phyloP scores from a whole-genome alignment of 345 rosid genomes.

The Corchorus olitorius region DNA sequence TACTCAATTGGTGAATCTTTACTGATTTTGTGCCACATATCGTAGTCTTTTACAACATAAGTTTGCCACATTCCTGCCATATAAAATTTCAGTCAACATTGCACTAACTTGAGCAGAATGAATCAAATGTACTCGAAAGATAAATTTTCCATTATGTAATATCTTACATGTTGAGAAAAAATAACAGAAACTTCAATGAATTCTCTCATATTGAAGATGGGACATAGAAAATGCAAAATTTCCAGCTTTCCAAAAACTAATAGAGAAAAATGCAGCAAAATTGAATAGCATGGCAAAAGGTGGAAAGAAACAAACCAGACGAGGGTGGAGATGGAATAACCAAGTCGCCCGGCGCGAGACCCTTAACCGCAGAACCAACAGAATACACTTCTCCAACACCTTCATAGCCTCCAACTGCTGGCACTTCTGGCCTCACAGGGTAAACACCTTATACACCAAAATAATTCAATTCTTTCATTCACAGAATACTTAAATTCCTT shows the following conservation, averaged over 20 bases:
- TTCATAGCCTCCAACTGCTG: constrained; percentile 93
- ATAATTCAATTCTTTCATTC: not conserved
- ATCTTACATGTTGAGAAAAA: not conserved
- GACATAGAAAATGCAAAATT: not conserved
- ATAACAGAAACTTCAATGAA: constrained; percentile 1
- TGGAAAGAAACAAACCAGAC: constrained; percentile 44
- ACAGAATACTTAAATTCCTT: not conserved
- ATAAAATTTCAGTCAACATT: constrained; percentile 3
- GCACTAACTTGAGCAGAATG: not conserved
- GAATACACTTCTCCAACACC: constrained; percentile 86
- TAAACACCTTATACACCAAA: constrained; percentile 57
- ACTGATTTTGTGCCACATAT: constrained; percentile 77
- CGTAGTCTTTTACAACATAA: constrained; percentile 69
- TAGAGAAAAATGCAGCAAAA: not conserved
- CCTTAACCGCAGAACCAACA: constrained; percentile 68
- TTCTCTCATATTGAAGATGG: not conserved
- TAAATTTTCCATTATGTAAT: not conserved
- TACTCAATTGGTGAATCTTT: constrained; percentile 74
- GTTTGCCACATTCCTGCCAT: constrained; percentile 80
- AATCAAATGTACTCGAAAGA: no score
- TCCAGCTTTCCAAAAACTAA: not conserved
- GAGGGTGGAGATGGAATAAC: constrained; percentile 90
- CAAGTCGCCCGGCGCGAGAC: constrained; percentile 71
- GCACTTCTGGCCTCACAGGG: constrained; percentile 86
- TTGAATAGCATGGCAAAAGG: not conserved